Base-by-base conservation (phyloP, 148 eudicot species). In the Rhododendron molle region DNA sequence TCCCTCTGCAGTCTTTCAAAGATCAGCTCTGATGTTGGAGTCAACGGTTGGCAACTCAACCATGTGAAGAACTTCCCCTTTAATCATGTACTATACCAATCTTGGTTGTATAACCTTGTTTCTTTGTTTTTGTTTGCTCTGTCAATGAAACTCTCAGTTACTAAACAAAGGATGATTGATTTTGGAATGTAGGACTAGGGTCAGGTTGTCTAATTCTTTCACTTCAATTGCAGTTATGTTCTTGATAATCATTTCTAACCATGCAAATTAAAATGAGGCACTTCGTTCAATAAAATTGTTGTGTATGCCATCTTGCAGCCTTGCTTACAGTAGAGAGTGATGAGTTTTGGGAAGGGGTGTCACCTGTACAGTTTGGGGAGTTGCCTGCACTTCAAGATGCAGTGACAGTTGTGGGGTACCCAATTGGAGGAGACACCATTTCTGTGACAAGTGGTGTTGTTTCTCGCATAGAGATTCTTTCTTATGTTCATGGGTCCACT, bases 401-500 rank as follows among this genome's bases (percentile, higher is more conserved):
- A 23, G 98, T 96, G 81, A 94, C 96, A 18, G 99, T 96, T 79
- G 99, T 96, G 78, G 99, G 99, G 23, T 96, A 96, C 80, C 99
- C 99, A 46, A 96, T 96, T 56, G 99, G 99, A 58, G 99, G 99
- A 34, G 99, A 96, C 87, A 96, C 99, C 28, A 94, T 96, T 71
- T 94, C 99, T 87, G 98, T 96, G 40, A 96, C 99, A 78, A 96
- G 99, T 90, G 99, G 99, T 21, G 99, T 96, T 86, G 98, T 96
- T 83, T 96, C 99, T 7, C 99, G 99, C 7, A 93, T 96, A 86
- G 99, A 96, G 90, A 94, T 96, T 79, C 87, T 96, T 78, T 94
- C 99, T 28, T 96, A 96, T 90, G 95, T 91, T 81, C 99, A 96
- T 88, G 99, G 98, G 43, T 96, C 98, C 26, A 95, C 98, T 76